phyloP scores from a whole-genome alignment of 306 rosid genomes.

The Medicago truncatula region DNA sequence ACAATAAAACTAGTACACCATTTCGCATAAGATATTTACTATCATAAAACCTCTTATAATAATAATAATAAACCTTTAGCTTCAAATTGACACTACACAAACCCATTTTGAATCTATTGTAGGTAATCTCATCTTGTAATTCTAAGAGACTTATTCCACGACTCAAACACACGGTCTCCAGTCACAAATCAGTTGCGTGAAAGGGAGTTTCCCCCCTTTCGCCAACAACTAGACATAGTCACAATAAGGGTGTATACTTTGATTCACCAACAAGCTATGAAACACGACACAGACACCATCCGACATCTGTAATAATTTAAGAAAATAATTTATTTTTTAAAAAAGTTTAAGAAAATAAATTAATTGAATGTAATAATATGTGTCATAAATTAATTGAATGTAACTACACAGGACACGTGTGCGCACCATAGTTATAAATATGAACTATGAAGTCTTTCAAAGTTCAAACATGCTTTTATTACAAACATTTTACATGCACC shows the following conservation, averaged over 20 bases:
- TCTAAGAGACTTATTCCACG: background rate
- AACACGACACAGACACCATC: too few species aligned
- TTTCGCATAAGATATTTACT: too few species aligned
- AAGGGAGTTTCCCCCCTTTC: background rate
- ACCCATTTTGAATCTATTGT: too few species aligned
- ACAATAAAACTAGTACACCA: background rate
- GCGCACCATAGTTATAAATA: background rate
- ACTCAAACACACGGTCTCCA: background rate
- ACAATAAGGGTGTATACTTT: background rate
- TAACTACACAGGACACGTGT: too few species aligned
- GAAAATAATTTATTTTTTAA: too few species aligned
- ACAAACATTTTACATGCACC: background rate
- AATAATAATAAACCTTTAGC: background rate
- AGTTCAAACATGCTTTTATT: background rate
- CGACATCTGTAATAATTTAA: too few species aligned
- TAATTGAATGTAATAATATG: too few species aligned
- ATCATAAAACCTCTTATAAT: background rate
- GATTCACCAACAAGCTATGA: background rate
- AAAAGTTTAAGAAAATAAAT: too few species aligned
- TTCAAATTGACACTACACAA: constrained; percentile 8
- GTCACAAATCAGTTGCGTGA: background rate
- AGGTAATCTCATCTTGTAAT: constrained; percentile 1
- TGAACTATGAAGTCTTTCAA: background rate
- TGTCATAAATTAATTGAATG: too few species aligned
- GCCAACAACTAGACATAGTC: background rate